Base-by-base conservation (phyloP, 2,329 filamentous ascomycete genomes). In the Neocucurbitaria cava region DNA sequence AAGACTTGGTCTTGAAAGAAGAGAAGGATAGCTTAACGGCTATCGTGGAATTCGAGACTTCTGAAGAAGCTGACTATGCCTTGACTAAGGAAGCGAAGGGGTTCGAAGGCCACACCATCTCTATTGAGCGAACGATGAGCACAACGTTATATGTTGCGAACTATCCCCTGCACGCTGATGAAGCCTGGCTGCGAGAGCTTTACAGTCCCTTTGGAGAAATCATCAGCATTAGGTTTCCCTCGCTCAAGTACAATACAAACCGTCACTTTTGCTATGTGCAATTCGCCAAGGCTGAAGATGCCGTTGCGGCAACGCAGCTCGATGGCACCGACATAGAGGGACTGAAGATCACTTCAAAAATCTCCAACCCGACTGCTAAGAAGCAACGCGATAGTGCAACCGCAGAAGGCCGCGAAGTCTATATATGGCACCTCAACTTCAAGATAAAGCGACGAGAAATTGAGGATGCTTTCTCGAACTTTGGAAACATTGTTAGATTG, bases 221-320 rank as follows among this genome's bases (percentile, higher is more conserved):
- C 50, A 82, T 96, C 50, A 91, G 89, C 67, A 84, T 98, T 47
- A 89, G 95, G 20, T 95, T 95, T 78, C 95, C 95, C 1, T 96
- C 92, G 52, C 84, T 99, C 46, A 96, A 96, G 73, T 92, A 85
- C 75, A 94, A 97, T 68, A 88, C 89, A 1, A 88, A 91, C 65
- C 90, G 95, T 28, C 89, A 95, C 21, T 99, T 99, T 78, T 97
- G 93, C 79, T 99, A 99, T 74, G 83, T 97, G 6, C 91, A 96
- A n/a, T 97, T 97, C 72, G 83, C 87, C 43, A 86, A 87, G 15
- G 57, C 68, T 11, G 64, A 71, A 11, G 60, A 71, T 44, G 74
- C 75, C 1, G 46, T 67, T 21, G 69, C 72, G 44, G 93, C 93
- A 1, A 89, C 88, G 0, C 78, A 85, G 54, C 83, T 96, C 44